Base-by-base conservation (phyloP, 2,329 filamentous ascomycete genomes). In the Fusarium multiceps region DNA sequence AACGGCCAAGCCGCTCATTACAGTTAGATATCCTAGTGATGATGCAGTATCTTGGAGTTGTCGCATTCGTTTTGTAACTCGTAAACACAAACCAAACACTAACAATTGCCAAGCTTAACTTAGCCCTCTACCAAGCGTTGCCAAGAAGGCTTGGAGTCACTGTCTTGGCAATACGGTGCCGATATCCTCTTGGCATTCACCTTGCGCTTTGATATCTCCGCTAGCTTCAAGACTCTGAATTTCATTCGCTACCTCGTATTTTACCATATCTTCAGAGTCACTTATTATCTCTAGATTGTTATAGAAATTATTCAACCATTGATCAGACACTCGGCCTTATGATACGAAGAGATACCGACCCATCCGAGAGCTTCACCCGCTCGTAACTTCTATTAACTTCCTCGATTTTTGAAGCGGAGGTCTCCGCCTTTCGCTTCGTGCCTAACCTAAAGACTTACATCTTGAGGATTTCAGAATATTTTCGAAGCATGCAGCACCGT, bases 1-100 rank as follows among this genome's bases (percentile, higher is more conserved):
- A 45, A 46, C 59, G 59, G 59, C 59, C 13, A 20, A 16, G 46
- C 53, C 53, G 27, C 41, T 32, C 28, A 42, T 25, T 21, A 51
- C n/a, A 47, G 16, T 28, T 51, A 13, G 45, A 21, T 10, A 43
- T 37, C n/a, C 11, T n/a, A 37, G 21, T 6, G n/a, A 50, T n/a
- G 21, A 27, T 34, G 50, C 27, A 27, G 13, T 40, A 40, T 45
- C 21, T 34, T 27, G 12, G 25, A 21, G 13, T 55, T 32, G 18
- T 55, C 51, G 27, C 41, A 20, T 23, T 53, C 53, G 47, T 42
- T 63, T 55, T 14, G 27, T 37, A 25, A 53, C 32, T 21, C 10
- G 34, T 37, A n/a, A 37, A 12, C 34, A 63, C 28, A 30, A 30
- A 30, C 28, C n/a, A 47, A 28, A 30, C 34, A 53, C 49, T 53